Evolutionary conservation across 352 stramenopile species (phyloP).

Genomic region (Phytophthora pistaciae): DNA sequence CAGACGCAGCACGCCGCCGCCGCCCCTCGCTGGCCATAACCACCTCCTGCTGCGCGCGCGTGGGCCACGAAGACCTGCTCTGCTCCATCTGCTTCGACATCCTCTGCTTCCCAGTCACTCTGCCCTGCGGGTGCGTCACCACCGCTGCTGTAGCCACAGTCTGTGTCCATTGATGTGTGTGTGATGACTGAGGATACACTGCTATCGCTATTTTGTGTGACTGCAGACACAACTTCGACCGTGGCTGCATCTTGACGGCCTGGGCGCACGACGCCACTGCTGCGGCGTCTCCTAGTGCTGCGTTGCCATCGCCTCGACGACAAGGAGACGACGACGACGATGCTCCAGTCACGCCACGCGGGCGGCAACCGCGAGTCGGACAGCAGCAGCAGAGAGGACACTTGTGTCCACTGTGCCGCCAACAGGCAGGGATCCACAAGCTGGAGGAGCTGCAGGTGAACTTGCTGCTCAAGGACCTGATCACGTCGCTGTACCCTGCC

Average conservation of each 20-base stretch:
- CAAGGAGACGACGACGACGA: conserved; percentile 9
- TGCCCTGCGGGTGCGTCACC: conserved; percentile 65
- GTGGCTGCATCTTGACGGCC: conserved; percentile 74
- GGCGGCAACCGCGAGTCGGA: not conserved
- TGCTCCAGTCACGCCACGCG: not conserved
- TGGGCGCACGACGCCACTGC: conserved; percentile 52
- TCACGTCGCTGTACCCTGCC: conserved; percentile 61
- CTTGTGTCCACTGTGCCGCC: conserved; percentile 75
- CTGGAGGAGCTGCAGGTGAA: conserved; percentile 68
- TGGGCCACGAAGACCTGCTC: conserved; percentile 57
- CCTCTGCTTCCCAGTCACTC: conserved; percentile 75
- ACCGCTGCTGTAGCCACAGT: not conserved
- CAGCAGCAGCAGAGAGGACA: conserved; percentile 23
- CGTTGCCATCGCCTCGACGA: conserved; percentile 16
- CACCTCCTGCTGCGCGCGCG: not conserved
- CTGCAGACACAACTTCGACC: conserved; percentile 86
- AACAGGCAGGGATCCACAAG: conserved; percentile 36
- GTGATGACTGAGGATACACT: not conserved
- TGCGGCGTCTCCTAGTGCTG: not conserved
- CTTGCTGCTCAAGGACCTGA: conserved; percentile 68
- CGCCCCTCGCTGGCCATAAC: not conserved
- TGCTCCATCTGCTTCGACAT: conserved; percentile 87
- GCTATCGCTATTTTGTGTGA: not conserved
- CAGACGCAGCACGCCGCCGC: conserved; percentile 25
- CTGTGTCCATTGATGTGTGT: not conserved